Base-by-base conservation (phyloP, 257 asterid species). In the Scutellaria baicalensis region DNA sequence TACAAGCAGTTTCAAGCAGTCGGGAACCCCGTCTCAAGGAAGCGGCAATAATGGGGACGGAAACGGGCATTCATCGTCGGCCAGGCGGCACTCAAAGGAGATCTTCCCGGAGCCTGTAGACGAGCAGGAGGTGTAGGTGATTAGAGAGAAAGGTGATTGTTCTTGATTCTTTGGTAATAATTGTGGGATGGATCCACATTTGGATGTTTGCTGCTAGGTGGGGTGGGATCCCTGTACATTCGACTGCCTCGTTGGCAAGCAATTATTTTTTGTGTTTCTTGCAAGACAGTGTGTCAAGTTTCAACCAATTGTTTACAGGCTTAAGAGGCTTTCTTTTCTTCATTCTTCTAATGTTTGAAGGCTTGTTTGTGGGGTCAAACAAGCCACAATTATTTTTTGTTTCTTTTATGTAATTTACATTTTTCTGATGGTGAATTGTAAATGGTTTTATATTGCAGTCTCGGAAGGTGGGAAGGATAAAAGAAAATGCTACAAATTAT, bases 91-190 rank as follows among this genome's bases (percentile, higher is more conserved):
- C 14, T 88, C 98, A 0, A 85, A 76, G 82, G 98, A 93, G 68
- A 90, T 90, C 17, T 86, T 90, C 64, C 97, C 96, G 0, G 96
- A 88, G 68, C 97, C 97, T 0, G 9, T 83, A 81, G 86, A 87
- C 0, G 87, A 58, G 55, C 66, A 73, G 9, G 84, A 72, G 13
- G 80, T 40, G 62, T 59, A 59, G 21, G 72, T 64, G 80, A 45
- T 71, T 82, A 79, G 80, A 68, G 10, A 23, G 45, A 17, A 57
- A 72, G 75, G 67, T 43, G 47, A 70, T 64, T 72, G 59, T 69
- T 69, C 27, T 68, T 62, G 57, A 87, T 89, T 89, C 87, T 86
- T 84, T 68, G 78, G 50, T 8, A 71, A 75, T 74, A 77, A 77
- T 3, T 3, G 62, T 12, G 62, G 23, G 33, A 27, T 27, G 33